Evolutionary conservation across 2,329 filamentous ascomycete genomes (phyloP).

Genomic region (Fusarium sp.): DNA sequence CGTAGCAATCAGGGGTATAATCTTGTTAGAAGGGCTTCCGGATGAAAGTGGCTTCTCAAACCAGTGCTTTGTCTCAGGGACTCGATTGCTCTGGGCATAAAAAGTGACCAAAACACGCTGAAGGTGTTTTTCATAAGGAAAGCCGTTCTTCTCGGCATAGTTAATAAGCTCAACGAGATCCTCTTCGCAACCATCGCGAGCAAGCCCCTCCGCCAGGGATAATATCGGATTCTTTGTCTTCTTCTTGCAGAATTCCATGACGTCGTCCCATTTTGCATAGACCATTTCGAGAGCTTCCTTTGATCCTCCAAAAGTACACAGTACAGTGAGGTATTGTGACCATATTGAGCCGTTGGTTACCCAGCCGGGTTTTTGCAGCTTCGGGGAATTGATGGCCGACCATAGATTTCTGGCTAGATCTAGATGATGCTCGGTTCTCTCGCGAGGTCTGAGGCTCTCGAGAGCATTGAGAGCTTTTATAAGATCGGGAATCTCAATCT

Average conservation of each 20-base stretch:
- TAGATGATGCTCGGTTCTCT: slow-evolving; percentile 58
- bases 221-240: slow-evolving; percentile 41
- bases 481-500: slow-evolving; percentile 49
- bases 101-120: slow-evolving; percentile 69
- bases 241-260: slow-evolving; percentile 33
- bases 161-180: slow-evolving; percentile 68
- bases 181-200: slow-evolving; percentile 66
- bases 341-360: slow-evolving; percentile 42
- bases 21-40: slow-evolving; percentile 29
- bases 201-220: slow-evolving; percentile 65
- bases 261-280: slow-evolving; percentile 46
- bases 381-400: slow-evolving; percentile 36
- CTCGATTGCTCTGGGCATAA: slow-evolving; percentile 67
- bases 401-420: slow-evolving; percentile 60
- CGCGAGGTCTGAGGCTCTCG: slow-evolving; percentile 53
- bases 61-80: slow-evolving; percentile 74
- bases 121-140: slow-evolving; percentile 58
- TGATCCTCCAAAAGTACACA: slow-evolving; percentile 66
- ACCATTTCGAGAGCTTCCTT: slow-evolving; percentile 63
- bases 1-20: slow-evolving; percentile 48
- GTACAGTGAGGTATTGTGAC: slow-evolving; percentile 50
- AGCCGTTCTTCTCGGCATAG: slow-evolving; percentile 60
- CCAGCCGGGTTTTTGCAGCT: slow-evolving; percentile 30
- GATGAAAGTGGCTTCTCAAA: slow-evolving; percentile 66
- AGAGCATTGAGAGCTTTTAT: slow-evolving; percentile 59